Base-by-base conservation (phyloP, 768 basidiomycete species). In the Boletus edulis region DNA sequence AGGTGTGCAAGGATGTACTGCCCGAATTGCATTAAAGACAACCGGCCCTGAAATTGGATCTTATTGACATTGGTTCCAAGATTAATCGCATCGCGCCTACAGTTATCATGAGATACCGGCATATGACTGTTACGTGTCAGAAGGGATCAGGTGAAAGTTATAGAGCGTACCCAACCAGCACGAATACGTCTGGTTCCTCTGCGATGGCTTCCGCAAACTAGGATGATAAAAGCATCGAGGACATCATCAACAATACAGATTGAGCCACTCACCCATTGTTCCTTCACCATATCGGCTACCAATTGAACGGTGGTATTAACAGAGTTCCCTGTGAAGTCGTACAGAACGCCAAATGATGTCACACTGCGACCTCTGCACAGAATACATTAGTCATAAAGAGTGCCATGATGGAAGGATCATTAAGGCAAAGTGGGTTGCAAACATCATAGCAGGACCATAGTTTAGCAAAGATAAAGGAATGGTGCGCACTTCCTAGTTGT, bases 101-200 rank as follows among this genome's bases (percentile, higher is more conserved):
- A 90, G 55, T 87, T 81, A 61, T 91, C 84, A 42, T 78, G 69
- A 12, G 80, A 69, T 5, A 92, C 80, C 3, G 90, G 90, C 91
- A 95, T 94, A 68, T 96, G 93, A 15, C 88, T 91, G 45, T 18
- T 10, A n/a, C 9, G 3, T 34, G 22, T 63, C 41, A 57, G 44
- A 22, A 3, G 40, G 10, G 46, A 29, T 20, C 43, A 3, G 4
- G 41, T 10, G 38, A 32, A 15, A 18, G 12, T 6, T 1, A 48
- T 52, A 38, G 51, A 50, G 62, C 79, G 31, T 48, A 84, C 86
- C 86, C 85, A 52, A 79, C 80, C 50, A 91, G 79, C 51, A 91
- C 64, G 75, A 95, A 96, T 56, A 91, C 76, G 68, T 94, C 91
- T 14, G 93, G 91, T 63, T 85, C 84, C 10, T 91, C 87, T 40